phyloP scores from a whole-genome alignment of 164 flowering plant species.

The Akebia trifoliata region DNA sequence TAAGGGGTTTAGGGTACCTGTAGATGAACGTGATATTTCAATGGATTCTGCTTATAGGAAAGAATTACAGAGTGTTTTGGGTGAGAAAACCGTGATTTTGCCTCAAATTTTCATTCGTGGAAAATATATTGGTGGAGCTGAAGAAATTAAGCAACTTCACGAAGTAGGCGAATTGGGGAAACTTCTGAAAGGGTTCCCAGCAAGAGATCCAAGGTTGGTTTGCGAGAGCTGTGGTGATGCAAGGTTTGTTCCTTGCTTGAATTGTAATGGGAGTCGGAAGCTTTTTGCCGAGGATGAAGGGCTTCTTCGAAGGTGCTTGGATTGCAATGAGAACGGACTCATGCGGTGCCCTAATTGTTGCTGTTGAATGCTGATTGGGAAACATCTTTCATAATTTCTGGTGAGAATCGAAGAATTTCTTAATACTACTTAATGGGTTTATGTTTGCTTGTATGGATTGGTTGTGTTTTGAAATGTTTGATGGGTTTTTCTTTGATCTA shows the following conservation, averaged over 20 bases:
- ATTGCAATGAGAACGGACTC: conserved; percentile 92
- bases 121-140: conserved; percentile 71
- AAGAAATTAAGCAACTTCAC: conserved; percentile 62
- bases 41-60: conserved; percentile 72
- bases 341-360: conserved; percentile 75
- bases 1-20: conserved; percentile 61
- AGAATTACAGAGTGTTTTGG: conserved; percentile 51
- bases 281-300: conserved; percentile 65
- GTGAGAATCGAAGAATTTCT: conserved; percentile 5
- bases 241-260: conserved; percentile 72
- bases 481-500: background rate
- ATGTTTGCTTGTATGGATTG: background rate
- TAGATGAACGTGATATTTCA: conserved; percentile 86
- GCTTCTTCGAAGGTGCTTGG: conserved; percentile 44
- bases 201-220: conserved; percentile 29
- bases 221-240: conserved; percentile 83
- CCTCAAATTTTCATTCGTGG: conserved; percentile 83
- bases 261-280: conserved; percentile 80
- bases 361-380: conserved; percentile 15
- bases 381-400: background rate
- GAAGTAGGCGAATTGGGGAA: conserved; percentile 71
- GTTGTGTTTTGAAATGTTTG: conserved; percentile 7
- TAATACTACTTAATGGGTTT: conserved; percentile 3
- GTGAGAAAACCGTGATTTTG: conserved; percentile 43
- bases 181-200: conserved; percentile 58